Evolutionary conservation across 208 protist genomes (phyloP).

Genomic region (Wallacemonas sp.): DNA sequence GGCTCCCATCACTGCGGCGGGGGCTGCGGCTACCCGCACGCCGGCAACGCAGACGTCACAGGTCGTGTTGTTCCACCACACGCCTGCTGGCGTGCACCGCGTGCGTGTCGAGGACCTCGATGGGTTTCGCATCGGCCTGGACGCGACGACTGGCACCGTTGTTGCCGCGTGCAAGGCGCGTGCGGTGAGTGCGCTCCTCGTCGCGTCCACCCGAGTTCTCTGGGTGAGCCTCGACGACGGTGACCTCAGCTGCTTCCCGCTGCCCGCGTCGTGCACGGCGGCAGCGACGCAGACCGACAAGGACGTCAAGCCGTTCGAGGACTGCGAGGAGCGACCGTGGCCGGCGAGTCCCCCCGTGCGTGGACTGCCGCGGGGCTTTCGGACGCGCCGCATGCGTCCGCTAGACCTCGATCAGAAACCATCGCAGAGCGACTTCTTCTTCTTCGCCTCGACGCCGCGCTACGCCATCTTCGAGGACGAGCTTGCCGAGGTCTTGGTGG

Average conservation of each 20-base stretch:
- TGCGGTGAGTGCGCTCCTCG: background rate
- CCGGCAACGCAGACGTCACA: no score
- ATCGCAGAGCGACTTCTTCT: background rate
- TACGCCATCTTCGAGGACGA: slow-evolving; percentile 61
- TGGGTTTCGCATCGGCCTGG: background rate
- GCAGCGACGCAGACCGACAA: no score
- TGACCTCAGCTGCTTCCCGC: background rate
- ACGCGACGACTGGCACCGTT: background rate
- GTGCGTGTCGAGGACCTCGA: background rate
- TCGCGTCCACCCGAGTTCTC: background rate
- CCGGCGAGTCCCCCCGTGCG: slow-evolving; percentile 9
- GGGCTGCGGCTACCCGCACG: no score
- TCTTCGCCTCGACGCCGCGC: slow-evolving; percentile 30
- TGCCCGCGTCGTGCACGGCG: background rate
- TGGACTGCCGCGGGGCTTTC: slow-evolving; percentile 27
- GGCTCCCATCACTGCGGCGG: no score
- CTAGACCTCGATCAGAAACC: background rate
- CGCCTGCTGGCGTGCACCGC: background rate
- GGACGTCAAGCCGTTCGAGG: no score
- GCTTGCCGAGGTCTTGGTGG: slow-evolving; percentile 53
- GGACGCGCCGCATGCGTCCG: slow-evolving; percentile 11
- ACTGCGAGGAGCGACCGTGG: slow-evolving; percentile 35
- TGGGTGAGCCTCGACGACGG: slow-evolving; percentile 4
- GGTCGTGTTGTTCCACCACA: slow-evolving; percentile 8
- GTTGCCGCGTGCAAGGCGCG: background rate